Conservation (phyloP, 2,329 filamentous ascomycete genomes). For the Hymenoscyphus salicellus region DNA sequence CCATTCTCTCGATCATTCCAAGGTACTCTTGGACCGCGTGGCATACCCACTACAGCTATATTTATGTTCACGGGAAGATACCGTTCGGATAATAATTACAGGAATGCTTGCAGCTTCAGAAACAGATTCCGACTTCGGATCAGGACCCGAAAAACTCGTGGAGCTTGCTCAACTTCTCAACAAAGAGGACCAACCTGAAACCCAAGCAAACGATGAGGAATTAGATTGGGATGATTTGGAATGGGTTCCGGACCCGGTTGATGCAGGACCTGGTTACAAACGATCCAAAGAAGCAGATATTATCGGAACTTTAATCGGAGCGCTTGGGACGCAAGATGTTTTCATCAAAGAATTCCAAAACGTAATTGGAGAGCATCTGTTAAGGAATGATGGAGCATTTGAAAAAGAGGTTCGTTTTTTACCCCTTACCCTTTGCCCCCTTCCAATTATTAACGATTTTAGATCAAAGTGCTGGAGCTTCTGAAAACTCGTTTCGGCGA, state of each 20-base stretch:
- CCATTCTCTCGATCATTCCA: slow-evolving; percentile 71
- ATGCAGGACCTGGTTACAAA: slow-evolving; percentile 89
- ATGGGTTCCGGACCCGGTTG: slow-evolving; percentile 89
- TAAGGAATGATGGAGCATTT: slow-evolving; percentile 65
- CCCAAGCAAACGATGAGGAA: slow-evolving; percentile 61
- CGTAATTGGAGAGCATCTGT: slow-evolving; percentile 79
- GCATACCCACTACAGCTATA: slow-evolving; percentile 72
- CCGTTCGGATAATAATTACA: slow-evolving; percentile 72
- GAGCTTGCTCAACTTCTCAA: slow-evolving; percentile 65
- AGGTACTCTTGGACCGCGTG: slow-evolving; percentile 72
- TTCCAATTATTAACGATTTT: neutral
- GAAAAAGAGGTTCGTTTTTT: slow-evolving; percentile 58
- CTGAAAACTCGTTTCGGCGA: slow-evolving; percentile 89
- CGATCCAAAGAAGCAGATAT: slow-evolving; percentile 86
- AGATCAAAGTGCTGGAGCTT: slow-evolving; percentile 76
- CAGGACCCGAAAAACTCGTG: slow-evolving; percentile 52
- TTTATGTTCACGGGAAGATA: slow-evolving; percentile 72
- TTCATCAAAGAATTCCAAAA: slow-evolving; percentile 94
- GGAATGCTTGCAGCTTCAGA: slow-evolving; percentile 65
- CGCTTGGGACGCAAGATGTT: slow-evolving; percentile 83
- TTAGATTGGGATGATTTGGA: slow-evolving; percentile 89
- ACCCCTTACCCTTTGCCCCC: too few species aligned
- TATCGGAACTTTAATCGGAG: slow-evolving; percentile 81
- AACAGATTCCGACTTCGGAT: slow-evolving; percentile 52
- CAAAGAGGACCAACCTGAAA: slow-evolving; percentile 44